phyloP scores from a whole-genome alignment of 1,284 basidiomycete genomes.

The Pseudomicrostroma phylloplanum region DNA sequence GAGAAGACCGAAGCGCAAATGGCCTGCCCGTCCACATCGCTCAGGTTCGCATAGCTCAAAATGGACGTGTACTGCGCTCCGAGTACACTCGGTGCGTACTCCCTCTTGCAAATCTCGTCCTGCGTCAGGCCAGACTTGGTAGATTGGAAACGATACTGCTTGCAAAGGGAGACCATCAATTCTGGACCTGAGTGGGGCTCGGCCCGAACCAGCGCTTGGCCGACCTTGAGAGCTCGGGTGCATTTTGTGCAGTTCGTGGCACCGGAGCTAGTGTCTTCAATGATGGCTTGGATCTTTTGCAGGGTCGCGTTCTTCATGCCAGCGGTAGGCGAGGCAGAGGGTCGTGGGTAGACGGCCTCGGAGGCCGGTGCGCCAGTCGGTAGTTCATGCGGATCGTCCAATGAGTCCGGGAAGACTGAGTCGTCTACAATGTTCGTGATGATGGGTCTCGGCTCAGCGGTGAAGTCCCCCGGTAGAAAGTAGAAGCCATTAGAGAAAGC shows the following conservation, averaged over 20 bases:
- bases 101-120: constrained; percentile 52
- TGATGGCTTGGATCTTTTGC: constrained; percentile 49
- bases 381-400: constrained; percentile 62
- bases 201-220: constrained; percentile 64
- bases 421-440: constrained; percentile 30
- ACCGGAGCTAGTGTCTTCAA: constrained; percentile 49
- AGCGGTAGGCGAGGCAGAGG: constrained; percentile 18
- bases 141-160: constrained; percentile 59
- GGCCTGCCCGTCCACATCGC: constrained; percentile 31
- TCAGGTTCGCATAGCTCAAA: constrained; percentile 43
- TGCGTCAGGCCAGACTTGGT: constrained; percentile 55
- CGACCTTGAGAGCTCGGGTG: constrained; percentile 60
- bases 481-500: neutral
- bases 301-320: constrained; percentile 56
- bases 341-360: constrained; percentile 35
- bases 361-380: constrained; percentile 56
- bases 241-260: constrained; percentile 59
- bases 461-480: neutral
- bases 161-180: constrained; percentile 61
- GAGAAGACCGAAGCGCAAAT: constrained; percentile 38
- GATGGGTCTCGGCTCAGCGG: constrained; percentile 59
- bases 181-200: constrained; percentile 61
- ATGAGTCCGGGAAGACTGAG: constrained; percentile 54
- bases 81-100: constrained; percentile 23
- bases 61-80: constrained; percentile 40